These are phyloP conservation scores for Penicillium odoratum DNA, from an alignment of 495 filamentous ascomycete species.

Conservation along the genomic window DNA sequence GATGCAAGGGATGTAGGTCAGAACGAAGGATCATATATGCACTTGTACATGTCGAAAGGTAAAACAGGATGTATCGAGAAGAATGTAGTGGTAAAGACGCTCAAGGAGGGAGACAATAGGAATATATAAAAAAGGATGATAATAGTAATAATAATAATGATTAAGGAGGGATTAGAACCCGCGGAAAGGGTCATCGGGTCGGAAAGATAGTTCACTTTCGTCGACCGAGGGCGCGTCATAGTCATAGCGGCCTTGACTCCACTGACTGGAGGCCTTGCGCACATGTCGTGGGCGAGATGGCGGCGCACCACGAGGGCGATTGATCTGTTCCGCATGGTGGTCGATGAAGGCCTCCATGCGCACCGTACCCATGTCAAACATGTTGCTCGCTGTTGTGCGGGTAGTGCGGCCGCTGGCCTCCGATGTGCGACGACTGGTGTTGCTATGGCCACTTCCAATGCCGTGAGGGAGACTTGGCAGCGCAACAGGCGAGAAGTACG, in stretches of 20 bases:
- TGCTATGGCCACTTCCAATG: slow-evolving; percentile 41
- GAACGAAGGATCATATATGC: slow-evolving; percentile 10
- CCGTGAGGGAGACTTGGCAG: slow-evolving; percentile 20
- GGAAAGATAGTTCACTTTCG: slow-evolving; percentile 35
- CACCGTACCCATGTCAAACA: slow-evolving; percentile 77
- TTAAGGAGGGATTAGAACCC: slow-evolving; percentile 33
- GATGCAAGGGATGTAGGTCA: slow-evolving; percentile 11
- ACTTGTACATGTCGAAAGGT: slow-evolving; percentile 10
- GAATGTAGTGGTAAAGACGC: slow-evolving; percentile 5
- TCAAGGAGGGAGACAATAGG: slow-evolving; percentile 3
- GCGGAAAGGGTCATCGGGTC: slow-evolving; percentile 41
- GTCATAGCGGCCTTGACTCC: slow-evolving; percentile 35
- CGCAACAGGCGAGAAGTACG: slow-evolving; percentile 38
- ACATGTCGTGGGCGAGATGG: slow-evolving; percentile 25
- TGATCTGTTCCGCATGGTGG: slow-evolving; percentile 36
- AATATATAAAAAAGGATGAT: slow-evolving; percentile 1
- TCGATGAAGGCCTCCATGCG: slow-evolving; percentile 91
- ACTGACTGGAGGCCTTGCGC: slow-evolving; percentile 40
- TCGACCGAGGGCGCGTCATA: slow-evolving; percentile 34
- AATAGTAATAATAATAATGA: neutral
- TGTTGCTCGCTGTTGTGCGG: slow-evolving; percentile 36
- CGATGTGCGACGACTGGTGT: slow-evolving; percentile 46
- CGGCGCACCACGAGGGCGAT: slow-evolving; percentile 25
- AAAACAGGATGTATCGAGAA: slow-evolving; percentile 8
- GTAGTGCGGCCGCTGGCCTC: slow-evolving; percentile 40